Conservation (phyloP, 2,329 filamentous ascomycete genomes). For the Aspergillus spinulosporus region DNA sequence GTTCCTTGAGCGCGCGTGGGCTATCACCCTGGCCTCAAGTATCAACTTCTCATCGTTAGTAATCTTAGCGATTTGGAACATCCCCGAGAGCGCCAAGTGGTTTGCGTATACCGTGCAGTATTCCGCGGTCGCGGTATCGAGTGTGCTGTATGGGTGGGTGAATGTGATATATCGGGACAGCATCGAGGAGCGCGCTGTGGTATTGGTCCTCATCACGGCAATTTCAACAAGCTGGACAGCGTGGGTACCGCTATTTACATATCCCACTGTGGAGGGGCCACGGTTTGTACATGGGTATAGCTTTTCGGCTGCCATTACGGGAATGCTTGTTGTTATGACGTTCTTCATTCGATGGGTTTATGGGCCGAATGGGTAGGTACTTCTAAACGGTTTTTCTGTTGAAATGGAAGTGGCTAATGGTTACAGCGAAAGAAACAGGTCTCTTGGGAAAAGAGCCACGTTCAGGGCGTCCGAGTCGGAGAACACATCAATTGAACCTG, state of each 20-base stretch:
- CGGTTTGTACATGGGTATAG: slow-evolving; percentile 1
- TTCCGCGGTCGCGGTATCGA: slow-evolving; percentile 2
- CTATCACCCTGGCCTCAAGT: neutral
- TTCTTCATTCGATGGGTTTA: slow-evolving; percentile 6
- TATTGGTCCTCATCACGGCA: slow-evolving; percentile 2
- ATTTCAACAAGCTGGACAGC: slow-evolving; percentile 6
- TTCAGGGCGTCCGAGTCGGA: neutral
- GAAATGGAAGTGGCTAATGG: neutral
- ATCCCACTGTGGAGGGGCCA: slow-evolving; percentile 1
- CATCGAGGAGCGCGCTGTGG: slow-evolving; percentile 5
- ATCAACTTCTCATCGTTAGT: neutral
- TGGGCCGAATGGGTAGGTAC: slow-evolving; percentile 2
- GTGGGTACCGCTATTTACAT: slow-evolving; percentile 3
- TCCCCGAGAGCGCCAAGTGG: slow-evolving; percentile 1
- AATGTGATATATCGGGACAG: slow-evolving; percentile 3
- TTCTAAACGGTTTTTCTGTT: neutral
- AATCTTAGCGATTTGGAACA: slow-evolving; percentile 1
- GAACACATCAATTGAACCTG: neutral
- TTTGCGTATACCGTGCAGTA: slow-evolving; percentile 7
- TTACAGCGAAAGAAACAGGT: neutral
- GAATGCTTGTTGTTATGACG: neutral
- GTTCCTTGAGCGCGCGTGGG: slow-evolving; percentile 7
- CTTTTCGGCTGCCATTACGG: slow-evolving; percentile 1
- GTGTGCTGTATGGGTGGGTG: slow-evolving; percentile 4
- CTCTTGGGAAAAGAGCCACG: neutral